phyloP scores from a whole-genome alignment of 1,284 basidiomycete species.

The Fomitopsis palustris region DNA sequence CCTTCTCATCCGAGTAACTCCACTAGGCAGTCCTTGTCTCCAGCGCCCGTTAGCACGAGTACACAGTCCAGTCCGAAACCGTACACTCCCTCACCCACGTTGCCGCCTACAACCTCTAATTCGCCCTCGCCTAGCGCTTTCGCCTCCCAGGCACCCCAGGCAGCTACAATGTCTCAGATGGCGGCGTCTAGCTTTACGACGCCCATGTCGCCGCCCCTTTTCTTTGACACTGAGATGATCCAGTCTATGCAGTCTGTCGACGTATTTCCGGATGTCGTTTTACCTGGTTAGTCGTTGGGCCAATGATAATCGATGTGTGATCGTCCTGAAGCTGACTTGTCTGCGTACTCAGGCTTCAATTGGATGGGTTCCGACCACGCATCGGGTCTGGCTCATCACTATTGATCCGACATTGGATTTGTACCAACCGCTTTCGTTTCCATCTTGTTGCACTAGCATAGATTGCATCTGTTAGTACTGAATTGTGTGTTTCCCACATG shows the following conservation, averaged over 20 bases:
- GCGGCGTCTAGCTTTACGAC: constrained; percentile 33
- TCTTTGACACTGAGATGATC: constrained; percentile 56
- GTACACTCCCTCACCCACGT: background rate
- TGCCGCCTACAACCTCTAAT: background rate
- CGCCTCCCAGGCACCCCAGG: background rate
- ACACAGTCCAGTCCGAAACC: background rate
- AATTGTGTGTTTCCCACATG: background rate
- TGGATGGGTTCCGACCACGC: constrained; percentile 21
- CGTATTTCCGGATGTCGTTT: constrained; percentile 51
- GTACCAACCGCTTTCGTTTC: background rate
- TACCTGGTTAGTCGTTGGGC: constrained; percentile 42
- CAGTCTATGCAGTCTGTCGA: constrained; percentile 57
- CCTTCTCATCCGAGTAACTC: constrained; percentile 2
- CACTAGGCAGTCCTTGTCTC: constrained; percentile 7
- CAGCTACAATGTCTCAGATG: constrained; percentile 15
- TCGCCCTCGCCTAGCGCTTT: background rate
- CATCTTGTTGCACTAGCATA: background rate
- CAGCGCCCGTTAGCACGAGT: background rate
- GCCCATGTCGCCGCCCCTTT: constrained; percentile 46
- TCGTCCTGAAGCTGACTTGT: background rate
- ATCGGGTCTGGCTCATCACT: background rate
- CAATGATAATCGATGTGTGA: background rate
- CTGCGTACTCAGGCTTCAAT: constrained; percentile 20
- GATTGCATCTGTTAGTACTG: background rate
- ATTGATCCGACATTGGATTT: background rate